A percentile compares a stretch with the other conserved stretches of the same genome.
Evolutionary conservation across 768 basidiomycete genomes (phyloP).

Genomic region (Imleria badia): DNA sequence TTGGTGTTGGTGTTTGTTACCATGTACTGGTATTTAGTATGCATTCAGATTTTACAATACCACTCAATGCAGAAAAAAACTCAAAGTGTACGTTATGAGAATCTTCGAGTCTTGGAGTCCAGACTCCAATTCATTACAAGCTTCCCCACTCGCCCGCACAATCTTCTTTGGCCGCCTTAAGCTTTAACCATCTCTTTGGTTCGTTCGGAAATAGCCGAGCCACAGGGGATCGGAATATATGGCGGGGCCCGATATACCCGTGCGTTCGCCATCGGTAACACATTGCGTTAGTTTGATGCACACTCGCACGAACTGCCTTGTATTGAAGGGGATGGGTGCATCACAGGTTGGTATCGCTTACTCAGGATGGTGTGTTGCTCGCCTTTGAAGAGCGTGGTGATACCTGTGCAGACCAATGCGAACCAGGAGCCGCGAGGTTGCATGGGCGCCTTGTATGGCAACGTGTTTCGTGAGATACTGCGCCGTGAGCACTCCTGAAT

Average conservation of each 20-base stretch:
- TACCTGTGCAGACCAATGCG: constrained; percentile 49
- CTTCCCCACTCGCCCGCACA: constrained; percentile 23
- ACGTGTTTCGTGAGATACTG: constrained; percentile 39
- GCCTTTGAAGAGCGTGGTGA: constrained; percentile 64
- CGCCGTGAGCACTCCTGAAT: constrained; percentile 42
- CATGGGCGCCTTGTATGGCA: constrained; percentile 37
- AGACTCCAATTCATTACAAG: constrained; percentile 10
- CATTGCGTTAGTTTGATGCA: too few relatives aligned
- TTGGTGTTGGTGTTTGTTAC: too few relatives aligned
- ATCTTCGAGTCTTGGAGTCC: neutral
- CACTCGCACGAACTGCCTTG: constrained; percentile 49
- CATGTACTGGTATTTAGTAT: too few relatives aligned
- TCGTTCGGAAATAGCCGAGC: constrained; percentile 34
- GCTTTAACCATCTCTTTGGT: too few relatives aligned
- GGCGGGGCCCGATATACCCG: neutral
- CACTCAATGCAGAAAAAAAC: too few relatives aligned
- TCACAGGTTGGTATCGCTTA: constrained; percentile 12
- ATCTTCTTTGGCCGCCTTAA: constrained; percentile 46
- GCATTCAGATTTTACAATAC: too few relatives aligned
- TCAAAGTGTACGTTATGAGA: neutral
- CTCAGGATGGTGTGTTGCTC: neutral
- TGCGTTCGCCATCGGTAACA: neutral
- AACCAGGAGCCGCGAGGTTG: constrained; percentile 59
- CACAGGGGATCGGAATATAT: constrained; percentile 40
- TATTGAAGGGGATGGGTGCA: constrained; percentile 45